Conservation (phyloP, 257 asterid species). For the Mitragyna speciosa region DNA sequence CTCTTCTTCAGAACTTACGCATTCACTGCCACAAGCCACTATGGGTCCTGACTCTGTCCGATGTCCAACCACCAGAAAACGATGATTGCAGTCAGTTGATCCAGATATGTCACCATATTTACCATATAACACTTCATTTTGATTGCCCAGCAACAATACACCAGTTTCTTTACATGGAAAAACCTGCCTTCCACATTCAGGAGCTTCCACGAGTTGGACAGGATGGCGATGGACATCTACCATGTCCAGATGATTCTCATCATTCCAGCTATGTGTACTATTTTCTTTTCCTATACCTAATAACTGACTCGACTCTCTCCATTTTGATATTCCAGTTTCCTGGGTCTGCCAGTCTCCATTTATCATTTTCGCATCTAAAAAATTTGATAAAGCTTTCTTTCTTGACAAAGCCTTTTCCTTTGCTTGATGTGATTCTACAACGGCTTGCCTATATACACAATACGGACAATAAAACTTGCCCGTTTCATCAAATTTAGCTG, state of each 20-base stretch:
- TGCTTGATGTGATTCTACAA: constrained; percentile 48
- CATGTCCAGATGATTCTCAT: constrained; percentile 12
- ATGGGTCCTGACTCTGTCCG: constrained; percentile 14
- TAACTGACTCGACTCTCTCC: constrained; percentile 21
- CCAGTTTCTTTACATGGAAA: constrained; percentile 20
- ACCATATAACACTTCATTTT: constrained; percentile 12
- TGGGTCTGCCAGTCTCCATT: constrained; percentile 26
- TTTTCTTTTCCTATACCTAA: constrained; percentile 16
- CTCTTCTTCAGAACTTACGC: constrained; percentile 19
- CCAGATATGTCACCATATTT: neutral
- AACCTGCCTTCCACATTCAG: constrained; percentile 25
- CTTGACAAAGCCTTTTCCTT: constrained; percentile 48
- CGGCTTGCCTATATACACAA: constrained; percentile 54
- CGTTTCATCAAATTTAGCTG: constrained; percentile 46
- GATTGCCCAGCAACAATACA: neutral
- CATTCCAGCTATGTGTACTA: constrained; percentile 1
- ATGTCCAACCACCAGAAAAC: constrained; percentile 15
- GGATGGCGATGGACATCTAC: constrained; percentile 16
- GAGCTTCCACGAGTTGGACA: constrained; percentile 23
- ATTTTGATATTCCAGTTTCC: constrained; percentile 27
- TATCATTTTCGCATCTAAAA: constrained; percentile 38
- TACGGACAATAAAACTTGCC: constrained; percentile 78
- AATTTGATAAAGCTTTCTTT: constrained; percentile 57
- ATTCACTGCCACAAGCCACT: constrained; percentile 25
- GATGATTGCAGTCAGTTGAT: constrained; percentile 10